These are phyloP conservation scores for Aspergillus jensenii DNA, from an alignment of 2,329 filamentous ascomycete species.

Conservation along the genomic window DNA sequence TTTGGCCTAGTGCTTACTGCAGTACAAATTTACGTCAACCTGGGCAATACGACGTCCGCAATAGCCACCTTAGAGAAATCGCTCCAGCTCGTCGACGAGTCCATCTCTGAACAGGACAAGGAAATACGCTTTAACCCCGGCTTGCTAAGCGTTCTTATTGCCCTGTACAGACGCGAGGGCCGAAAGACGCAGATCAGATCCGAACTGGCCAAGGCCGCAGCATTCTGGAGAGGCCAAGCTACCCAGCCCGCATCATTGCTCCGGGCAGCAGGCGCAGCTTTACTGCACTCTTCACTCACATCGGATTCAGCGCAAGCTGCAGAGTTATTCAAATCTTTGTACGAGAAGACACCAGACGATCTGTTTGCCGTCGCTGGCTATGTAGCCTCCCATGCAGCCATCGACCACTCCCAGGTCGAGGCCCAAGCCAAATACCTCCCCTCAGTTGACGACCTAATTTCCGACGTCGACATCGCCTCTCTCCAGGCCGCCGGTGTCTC, in stretches of 20 bases:
- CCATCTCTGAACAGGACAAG: slow-evolving; percentile 54
- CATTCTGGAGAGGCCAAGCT: slow-evolving; percentile 72
- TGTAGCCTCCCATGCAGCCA: slow-evolving; percentile 74
- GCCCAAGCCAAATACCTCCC: slow-evolving; percentile 40
- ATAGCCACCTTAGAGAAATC: slow-evolving; percentile 74
- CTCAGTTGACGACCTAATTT: slow-evolving; percentile 41
- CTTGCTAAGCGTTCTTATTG: slow-evolving; percentile 74
- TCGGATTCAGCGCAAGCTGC: slow-evolving; percentile 70
- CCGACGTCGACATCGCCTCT: slow-evolving; percentile 43
- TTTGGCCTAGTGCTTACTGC: slow-evolving; percentile 77
- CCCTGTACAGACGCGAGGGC: slow-evolving; percentile 74
- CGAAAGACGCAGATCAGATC: slow-evolving; percentile 69
- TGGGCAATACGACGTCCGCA: slow-evolving; percentile 70
- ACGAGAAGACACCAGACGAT: slow-evolving; percentile 64
- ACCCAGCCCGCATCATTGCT: slow-evolving; percentile 65
- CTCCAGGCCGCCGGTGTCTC: slow-evolving; percentile 48
- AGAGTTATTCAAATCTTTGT: slow-evolving; percentile 74
- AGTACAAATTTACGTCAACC: slow-evolving; percentile 75
- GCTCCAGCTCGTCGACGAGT: slow-evolving; percentile 68
- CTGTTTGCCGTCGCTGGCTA: slow-evolving; percentile 74
- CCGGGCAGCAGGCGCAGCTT: slow-evolving; percentile 76
- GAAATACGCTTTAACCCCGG: slow-evolving; percentile 81
- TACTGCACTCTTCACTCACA: slow-evolving; percentile 71
- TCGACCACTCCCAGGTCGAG: slow-evolving; percentile 38
- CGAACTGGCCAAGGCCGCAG: slow-evolving; percentile 75